Percentiles rank a stretch among this genome's conserved stretches.
These are phyloP conservation scores for Phytophthora rubi DNA, from an alignment of 352 stramenopile genomes.

Conservation along the genomic window DNA sequence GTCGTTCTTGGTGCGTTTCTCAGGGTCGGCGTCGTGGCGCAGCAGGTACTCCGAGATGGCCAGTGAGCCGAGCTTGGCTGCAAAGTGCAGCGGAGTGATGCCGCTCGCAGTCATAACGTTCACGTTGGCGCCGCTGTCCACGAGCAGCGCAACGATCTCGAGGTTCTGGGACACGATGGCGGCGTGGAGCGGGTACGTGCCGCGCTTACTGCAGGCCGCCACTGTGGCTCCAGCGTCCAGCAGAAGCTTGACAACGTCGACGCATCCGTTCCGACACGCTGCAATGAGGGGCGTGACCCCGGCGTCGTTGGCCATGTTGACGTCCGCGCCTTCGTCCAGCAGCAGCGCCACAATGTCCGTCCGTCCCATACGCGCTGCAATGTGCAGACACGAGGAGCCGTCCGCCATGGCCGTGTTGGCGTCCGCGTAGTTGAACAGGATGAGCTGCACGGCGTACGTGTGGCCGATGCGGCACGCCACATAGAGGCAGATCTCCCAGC, in stretches of 20 bases:
- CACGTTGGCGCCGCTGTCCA: constrained; percentile 68
- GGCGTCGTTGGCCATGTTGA: constrained; percentile 61
- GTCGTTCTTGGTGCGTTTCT: constrained; percentile 78
- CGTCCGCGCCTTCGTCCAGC: constrained; percentile 69
- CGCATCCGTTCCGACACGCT: constrained; percentile 69
- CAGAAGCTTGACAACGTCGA: constrained; percentile 60
- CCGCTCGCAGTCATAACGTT: constrained; percentile 70
- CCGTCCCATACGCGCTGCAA: constrained; percentile 72
- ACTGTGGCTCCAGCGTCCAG: constrained; percentile 58
- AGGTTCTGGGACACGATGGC: constrained; percentile 72
- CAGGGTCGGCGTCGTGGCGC: constrained; percentile 65
- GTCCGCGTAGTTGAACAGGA: constrained; percentile 79
- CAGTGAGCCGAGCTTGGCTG: constrained; percentile 66
- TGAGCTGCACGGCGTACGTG: constrained; percentile 74
- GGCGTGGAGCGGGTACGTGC: constrained; percentile 70
- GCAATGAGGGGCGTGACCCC: constrained; percentile 79
- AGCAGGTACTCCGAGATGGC: constrained; percentile 71
- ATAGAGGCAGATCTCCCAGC: constrained; percentile 82
- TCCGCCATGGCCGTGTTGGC: constrained; percentile 65
- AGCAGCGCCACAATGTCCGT: constrained; percentile 68
- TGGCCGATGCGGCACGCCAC: constrained; percentile 77
- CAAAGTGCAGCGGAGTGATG: constrained; percentile 84
- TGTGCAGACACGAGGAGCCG: constrained; percentile 75
- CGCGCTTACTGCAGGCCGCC: constrained; percentile 48
- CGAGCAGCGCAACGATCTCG: constrained; percentile 71